Conservation (phyloP, 805 yeast species). For the Suhomyces sp. region DNA sequence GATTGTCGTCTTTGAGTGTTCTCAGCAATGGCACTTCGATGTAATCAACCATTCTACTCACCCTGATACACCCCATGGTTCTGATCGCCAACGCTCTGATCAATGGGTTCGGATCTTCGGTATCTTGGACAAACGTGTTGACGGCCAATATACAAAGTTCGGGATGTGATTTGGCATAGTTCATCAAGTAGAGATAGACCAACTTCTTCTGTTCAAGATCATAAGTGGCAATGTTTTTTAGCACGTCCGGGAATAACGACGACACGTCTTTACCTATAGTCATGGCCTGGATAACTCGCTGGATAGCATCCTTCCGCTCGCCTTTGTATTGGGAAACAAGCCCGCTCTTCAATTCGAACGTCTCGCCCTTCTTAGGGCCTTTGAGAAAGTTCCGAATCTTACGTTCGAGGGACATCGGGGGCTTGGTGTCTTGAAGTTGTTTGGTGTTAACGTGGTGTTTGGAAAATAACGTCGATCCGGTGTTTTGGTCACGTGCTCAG, state of each 20-base stretch:
- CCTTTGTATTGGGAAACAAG: conserved; percentile 91
- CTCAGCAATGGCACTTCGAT: conserved; percentile 84
- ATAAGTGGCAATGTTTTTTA: conserved; percentile 94
- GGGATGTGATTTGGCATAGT: conserved; percentile 95
- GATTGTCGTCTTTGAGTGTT: conserved; percentile 88
- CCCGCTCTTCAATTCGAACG: conserved; percentile 87
- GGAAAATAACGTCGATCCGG: conserved; percentile 1
- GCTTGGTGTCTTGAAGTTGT: not conserved
- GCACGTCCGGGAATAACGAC: conserved; percentile 88
- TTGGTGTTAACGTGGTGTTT: not conserved
- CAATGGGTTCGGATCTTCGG: conserved; percentile 95
- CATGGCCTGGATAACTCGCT: conserved; percentile 96
- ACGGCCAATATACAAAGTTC: conserved; percentile 95
- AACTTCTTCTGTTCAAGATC: conserved; percentile 95
- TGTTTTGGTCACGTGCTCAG: not conserved
- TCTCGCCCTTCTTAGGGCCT: conserved; percentile 61
- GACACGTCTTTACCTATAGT: conserved; percentile 96
- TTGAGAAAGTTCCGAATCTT: conserved; percentile 41
- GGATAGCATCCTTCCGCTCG: conserved; percentile 95
- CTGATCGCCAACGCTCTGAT: conserved; percentile 94
- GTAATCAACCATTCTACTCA: conserved; percentile 92
- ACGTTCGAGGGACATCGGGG: conserved; percentile 41
- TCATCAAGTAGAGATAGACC: conserved; percentile 92
- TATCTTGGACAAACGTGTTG: conserved; percentile 91
- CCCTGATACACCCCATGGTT: conserved; percentile 98